These are phyloP conservation scores for Dentipellis sp. DNA, from an alignment of 768 basidiomycete genomes.

Conservation along the genomic window DNA sequence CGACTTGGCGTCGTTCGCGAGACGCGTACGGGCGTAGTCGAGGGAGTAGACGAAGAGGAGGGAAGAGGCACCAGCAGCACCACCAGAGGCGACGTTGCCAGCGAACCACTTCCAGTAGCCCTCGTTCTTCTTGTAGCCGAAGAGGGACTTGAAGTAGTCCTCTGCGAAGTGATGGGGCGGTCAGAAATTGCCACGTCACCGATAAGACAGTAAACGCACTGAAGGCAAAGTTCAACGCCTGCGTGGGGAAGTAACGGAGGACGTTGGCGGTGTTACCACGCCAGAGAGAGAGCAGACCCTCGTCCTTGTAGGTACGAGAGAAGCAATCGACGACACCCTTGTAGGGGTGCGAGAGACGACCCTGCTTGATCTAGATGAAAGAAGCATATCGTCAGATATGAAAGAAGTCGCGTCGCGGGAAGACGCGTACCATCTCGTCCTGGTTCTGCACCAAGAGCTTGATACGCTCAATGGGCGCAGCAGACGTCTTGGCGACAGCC, in stretches of 20 bases:
- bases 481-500: slow-evolving; percentile 98
- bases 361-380: slow-evolving; percentile 85
- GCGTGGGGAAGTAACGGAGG: slow-evolving; percentile 99
- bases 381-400: not conserved
- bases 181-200: slow-evolving; percentile 6
- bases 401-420: slow-evolving; percentile 6
- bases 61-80: slow-evolving; percentile 97
- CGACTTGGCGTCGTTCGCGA: slow-evolving; percentile 96
- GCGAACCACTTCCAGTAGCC: slow-evolving; percentile 99
- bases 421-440: slow-evolving; percentile 90
- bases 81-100: slow-evolving; percentile 98
- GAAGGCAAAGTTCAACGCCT: slow-evolving; percentile 99
- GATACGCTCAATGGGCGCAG: slow-evolving; percentile 99
- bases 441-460: slow-evolving; percentile 98
- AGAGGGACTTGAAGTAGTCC: slow-evolving; percentile 98
- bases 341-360: slow-evolving; percentile 93
- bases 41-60: slow-evolving; percentile 99
- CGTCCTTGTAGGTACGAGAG: slow-evolving; percentile 83
- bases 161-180: slow-evolving; percentile 33
- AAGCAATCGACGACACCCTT: slow-evolving; percentile 95
- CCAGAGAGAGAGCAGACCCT: slow-evolving; percentile 95
- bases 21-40: slow-evolving; percentile 98
- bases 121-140: slow-evolving; percentile 96
- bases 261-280: slow-evolving; percentile 99
- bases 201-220: slow-evolving; percentile 47